Percentiles rank a stretch among this genome's conserved stretches.
Conservation (phyloP, 1,139 yeast species). For the Pneumocystis jirovecii region DNA sequence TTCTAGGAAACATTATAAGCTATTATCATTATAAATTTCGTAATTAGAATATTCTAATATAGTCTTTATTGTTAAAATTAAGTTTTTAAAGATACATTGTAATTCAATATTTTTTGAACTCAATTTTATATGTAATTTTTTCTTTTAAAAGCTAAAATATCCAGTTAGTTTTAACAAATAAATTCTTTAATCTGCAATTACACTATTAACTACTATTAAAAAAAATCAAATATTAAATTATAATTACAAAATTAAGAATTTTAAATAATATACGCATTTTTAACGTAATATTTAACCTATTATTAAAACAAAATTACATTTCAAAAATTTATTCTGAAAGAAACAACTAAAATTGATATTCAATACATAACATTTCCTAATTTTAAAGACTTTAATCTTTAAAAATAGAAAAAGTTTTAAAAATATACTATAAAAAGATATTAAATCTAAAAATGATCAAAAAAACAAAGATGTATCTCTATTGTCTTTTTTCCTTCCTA, state of each 20-base stretch:
- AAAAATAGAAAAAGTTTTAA: background rate
- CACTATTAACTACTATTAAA: too few relatives aligned
- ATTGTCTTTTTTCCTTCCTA: background rate
- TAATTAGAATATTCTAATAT: background rate
- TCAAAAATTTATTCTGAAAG: background rate
- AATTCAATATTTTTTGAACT: too few relatives aligned
- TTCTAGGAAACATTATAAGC: too few relatives aligned
- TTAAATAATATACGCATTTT: background rate
- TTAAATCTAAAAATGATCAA: background rate
- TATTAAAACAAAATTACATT: background rate
- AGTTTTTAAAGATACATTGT: too few relatives aligned
- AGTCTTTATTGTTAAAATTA: background rate
- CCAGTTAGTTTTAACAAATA: too few relatives aligned
- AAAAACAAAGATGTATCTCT: background rate
- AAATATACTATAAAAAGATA: background rate
- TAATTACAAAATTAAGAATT: background rate
- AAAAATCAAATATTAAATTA: background rate
- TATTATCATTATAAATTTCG: too few relatives aligned
- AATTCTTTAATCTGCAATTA: too few relatives aligned
- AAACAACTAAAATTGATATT: background rate
- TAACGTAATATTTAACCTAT: too few relatives aligned
- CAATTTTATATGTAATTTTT: too few relatives aligned
- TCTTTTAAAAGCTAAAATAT: too few relatives aligned
- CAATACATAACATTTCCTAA: background rate
- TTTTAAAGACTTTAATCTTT: background rate